Conservation (phyloP, 2,329 filamentous ascomycete species). For the Cercospora citrullina region DNA sequence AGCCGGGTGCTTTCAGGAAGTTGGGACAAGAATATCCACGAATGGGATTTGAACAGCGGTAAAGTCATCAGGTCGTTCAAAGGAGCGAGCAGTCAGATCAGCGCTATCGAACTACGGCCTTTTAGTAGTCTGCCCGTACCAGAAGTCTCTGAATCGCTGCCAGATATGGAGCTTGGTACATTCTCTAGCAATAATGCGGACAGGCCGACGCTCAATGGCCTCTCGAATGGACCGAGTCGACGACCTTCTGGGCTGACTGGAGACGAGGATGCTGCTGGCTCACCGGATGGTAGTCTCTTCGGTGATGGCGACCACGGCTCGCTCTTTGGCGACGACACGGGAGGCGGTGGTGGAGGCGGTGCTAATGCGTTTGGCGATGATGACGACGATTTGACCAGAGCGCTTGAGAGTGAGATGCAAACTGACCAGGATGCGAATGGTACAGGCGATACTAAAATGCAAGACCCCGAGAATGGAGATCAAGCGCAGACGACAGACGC, state of each 20-base stretch:
- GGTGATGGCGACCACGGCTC: constrained; percentile 71
- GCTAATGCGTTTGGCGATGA: constrained; percentile 69
- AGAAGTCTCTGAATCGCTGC: constrained; percentile 65
- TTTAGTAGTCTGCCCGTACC: constrained; percentile 74
- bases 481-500: constrained; percentile 40
- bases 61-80: constrained; percentile 73
- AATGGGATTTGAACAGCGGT: constrained; percentile 93
- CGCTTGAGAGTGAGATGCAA: constrained; percentile 60
- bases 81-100: constrained; percentile 79
- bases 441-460: constrained; percentile 46
- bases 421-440: constrained; percentile 40
- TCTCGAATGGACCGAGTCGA: constrained; percentile 40
- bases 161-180: constrained; percentile 61
- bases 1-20: constrained; percentile 84
- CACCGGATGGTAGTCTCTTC: constrained; percentile 79
- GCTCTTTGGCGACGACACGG: constrained; percentile 73
- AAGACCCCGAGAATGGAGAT: constrained; percentile 43
- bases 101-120: constrained; percentile 81
- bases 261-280: constrained; percentile 60
- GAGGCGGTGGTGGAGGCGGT: constrained; percentile 53
- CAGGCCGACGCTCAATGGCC: constrained; percentile 59
- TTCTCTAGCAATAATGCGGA: constrained; percentile 72
- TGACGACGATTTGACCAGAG: constrained; percentile 76
- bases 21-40: constrained; percentile 92
- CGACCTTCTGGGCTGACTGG: constrained; percentile 33